Conservation (phyloP, 2,329 filamentous ascomycete genomes). For the Clonostachys rhizophaga region DNA sequence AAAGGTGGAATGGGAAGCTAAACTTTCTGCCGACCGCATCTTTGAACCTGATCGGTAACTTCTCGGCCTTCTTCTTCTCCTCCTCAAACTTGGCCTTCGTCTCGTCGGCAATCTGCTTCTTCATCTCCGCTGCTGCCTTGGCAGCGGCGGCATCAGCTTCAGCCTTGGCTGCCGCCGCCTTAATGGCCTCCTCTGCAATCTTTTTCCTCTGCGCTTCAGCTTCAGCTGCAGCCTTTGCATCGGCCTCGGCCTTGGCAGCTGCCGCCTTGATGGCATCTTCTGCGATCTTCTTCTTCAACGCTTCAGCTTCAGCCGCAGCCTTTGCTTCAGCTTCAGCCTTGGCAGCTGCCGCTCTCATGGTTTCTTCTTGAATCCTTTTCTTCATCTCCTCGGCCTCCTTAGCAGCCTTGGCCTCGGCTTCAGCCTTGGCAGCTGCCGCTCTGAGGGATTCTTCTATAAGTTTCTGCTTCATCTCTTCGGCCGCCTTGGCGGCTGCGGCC, state of each 20-base stretch:
- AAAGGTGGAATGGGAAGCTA: constrained; percentile 84
- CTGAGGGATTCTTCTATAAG: constrained; percentile 6
- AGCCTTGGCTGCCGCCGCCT: constrained; percentile 32
- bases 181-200: constrained; percentile 25
- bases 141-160: constrained; percentile 34
- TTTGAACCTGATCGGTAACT: constrained; percentile 81
- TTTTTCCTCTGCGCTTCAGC: constrained; percentile 36
- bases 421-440: constrained; percentile 18
- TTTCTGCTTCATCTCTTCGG: constrained; percentile 15
- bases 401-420: constrained; percentile 30
- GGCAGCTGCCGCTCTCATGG: constrained; percentile 6
- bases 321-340: constrained; percentile 22
- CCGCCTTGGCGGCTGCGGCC: constrained; percentile 23
- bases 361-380: constrained; percentile 28
- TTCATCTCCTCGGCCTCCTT: constrained; percentile 34
- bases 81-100: constrained; percentile 36
- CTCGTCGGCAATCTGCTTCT: constrained; percentile 28
- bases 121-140: constrained; percentile 32
- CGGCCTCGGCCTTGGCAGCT: constrained; percentile 23
- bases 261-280: constrained; percentile 26
- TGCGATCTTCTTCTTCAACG: constrained; percentile 35
- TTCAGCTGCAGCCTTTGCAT: constrained; percentile 32
- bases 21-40: constrained; percentile 90
- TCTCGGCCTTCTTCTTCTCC: constrained; percentile 44
- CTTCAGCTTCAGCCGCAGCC: constrained; percentile 31